A percentile compares a stretch with the other conserved stretches of the same genome.
Evolutionary conservation across 2,329 filamentous ascomycete genomes (phyloP).

Genomic region (Fusarium begoniae): DNA sequence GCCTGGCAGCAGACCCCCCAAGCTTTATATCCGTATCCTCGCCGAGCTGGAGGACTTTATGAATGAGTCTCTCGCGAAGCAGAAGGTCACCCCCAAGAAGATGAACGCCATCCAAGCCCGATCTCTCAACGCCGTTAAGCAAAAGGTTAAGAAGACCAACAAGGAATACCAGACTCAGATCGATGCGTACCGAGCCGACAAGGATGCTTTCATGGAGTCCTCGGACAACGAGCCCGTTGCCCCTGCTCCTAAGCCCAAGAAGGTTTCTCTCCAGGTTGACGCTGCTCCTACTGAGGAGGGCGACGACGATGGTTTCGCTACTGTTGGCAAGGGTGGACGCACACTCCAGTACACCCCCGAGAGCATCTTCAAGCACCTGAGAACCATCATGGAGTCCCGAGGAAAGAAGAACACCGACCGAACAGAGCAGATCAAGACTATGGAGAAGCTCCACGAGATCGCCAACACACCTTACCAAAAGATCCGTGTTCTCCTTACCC

Average conservation of each 20-base stretch:
- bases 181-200: slow-evolving; percentile 85
- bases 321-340: slow-evolving; percentile 88
- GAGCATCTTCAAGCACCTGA: slow-evolving; percentile 96
- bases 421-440: slow-evolving; percentile 91
- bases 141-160: slow-evolving; percentile 98
- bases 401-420: slow-evolving; percentile 99
- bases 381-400: slow-evolving; percentile 91
- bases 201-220: slow-evolving; percentile 87
- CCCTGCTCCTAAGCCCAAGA: slow-evolving; percentile 59
- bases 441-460: slow-evolving; percentile 96
- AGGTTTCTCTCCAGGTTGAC: slow-evolving; percentile 54
- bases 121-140: slow-evolving; percentile 95
- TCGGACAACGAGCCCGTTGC: slow-evolving; percentile 74
- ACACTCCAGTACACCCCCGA: slow-evolving; percentile 93
- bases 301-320: slow-evolving; percentile 88
- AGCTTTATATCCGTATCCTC: slow-evolving; percentile 91
- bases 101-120: slow-evolving; percentile 97
- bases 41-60: slow-evolving; percentile 94
- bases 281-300: slow-evolving; percentile 59
- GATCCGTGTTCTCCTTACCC: slow-evolving; percentile 88
- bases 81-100: slow-evolving; percentile 96
- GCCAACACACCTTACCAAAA: slow-evolving; percentile 91
- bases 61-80: slow-evolving; percentile 93
- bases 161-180: slow-evolving; percentile 92
- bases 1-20: slow-evolving; percentile 80